Percentiles rank a stretch among this genome's conserved stretches.
These are phyloP conservation scores for Nicotiana tomentosiformis DNA, from an alignment of 257 asterid species.

Conservation along the genomic window DNA sequence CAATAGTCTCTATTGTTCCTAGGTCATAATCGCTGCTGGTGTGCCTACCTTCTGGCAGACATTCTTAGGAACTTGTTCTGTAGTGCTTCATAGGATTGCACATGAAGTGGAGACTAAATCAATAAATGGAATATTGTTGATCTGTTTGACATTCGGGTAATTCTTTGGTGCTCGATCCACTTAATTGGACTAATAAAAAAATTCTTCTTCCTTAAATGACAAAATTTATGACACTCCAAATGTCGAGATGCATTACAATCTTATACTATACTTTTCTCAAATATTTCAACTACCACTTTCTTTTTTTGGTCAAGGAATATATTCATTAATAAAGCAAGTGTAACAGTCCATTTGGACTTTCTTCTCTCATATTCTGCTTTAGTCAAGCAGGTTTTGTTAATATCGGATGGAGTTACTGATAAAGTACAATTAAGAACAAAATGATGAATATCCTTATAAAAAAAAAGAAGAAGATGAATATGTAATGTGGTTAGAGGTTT, in stretches of 20 bases:
- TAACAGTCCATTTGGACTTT: background rate
- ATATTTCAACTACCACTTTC: background rate
- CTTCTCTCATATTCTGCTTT: background rate
- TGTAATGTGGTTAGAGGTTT: background rate
- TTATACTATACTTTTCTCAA: background rate
- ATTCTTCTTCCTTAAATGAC: too few species aligned
- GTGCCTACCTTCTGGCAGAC: background rate
- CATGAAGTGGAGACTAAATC: background rate
- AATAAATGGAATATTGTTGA: background rate
- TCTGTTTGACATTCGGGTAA: background rate
- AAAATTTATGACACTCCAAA: too few species aligned
- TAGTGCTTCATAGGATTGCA: background rate
- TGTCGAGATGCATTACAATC: background rate
- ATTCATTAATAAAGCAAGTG: background rate
- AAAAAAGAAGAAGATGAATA: too few species aligned
- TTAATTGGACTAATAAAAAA: background rate
- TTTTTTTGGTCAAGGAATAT: too few species aligned
- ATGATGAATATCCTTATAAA: background rate
- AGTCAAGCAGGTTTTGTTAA: background rate
- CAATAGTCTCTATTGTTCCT: background rate
- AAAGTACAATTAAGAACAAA: background rate
- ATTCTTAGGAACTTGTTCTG: background rate
- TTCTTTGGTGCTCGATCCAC: background rate
- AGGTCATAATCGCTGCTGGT: background rate
- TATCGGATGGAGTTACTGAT: background rate